Percentiles rank a stretch among this genome's conserved stretches.
Evolutionary conservation across 1,284 basidiomycete genomes (phyloP).

Genomic region (Ustilago xerochloae): DNA sequence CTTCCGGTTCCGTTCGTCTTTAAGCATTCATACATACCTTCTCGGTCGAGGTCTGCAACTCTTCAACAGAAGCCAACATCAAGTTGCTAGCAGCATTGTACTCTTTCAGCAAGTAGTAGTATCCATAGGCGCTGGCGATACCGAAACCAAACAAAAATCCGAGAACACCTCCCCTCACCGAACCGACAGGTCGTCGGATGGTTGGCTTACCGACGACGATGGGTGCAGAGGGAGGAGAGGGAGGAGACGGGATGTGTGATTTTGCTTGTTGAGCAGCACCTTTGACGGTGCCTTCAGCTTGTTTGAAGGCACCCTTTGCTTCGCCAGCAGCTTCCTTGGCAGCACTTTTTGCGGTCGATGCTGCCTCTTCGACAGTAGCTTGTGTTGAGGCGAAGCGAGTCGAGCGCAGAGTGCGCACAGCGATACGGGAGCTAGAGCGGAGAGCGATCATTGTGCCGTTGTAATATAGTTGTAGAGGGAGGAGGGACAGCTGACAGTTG

Average conservation of each 20-base stretch:
- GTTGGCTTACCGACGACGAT: constrained; percentile 39
- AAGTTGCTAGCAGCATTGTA: constrained; percentile 86
- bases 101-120: constrained; percentile 88
- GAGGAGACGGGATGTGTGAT: constrained; percentile 20
- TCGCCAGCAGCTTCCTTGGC: constrained; percentile 22
- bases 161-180: constrained; percentile 71
- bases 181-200: constrained; percentile 39
- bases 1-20: not conserved
- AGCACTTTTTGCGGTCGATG: constrained; percentile 6
- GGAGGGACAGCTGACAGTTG: not conserved
- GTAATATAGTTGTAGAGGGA: not conserved
- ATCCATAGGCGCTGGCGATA: constrained; percentile 78
- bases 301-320: constrained; percentile 31
- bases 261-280: constrained; percentile 22
- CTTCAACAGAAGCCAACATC: constrained; percentile 85
- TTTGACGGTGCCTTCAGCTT: constrained; percentile 21
- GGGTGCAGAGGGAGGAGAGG: constrained; percentile 24
- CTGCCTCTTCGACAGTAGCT: constrained; percentile 25
- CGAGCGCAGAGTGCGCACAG: not conserved
- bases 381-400: constrained; percentile 19
- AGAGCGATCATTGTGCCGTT: constrained; percentile 19
- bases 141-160: constrained; percentile 92
- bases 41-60: constrained; percentile 83
- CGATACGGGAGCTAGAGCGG: constrained; percentile 6
- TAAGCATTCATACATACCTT: too few relatives aligned